Base-by-base conservation (phyloP, 257 asterid genomes). In the Scutellaria barbata region DNA sequence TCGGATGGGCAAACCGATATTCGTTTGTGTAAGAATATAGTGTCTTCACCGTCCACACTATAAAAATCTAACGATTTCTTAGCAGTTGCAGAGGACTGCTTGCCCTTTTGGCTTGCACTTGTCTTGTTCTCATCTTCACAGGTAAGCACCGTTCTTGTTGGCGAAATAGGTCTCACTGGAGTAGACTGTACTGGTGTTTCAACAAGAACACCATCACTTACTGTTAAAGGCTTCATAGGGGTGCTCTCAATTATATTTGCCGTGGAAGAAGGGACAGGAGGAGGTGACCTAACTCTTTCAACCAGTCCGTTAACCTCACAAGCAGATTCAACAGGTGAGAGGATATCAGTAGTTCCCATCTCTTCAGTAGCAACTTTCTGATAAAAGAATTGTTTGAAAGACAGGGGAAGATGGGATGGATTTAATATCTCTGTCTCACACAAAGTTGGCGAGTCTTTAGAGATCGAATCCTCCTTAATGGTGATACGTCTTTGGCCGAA, bases 141-240 rank as follows among this genome's bases (percentile, higher is more conserved):
- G 10, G 88, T 85, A 45, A 86, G 86, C 40, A 70, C 74, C 13
- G 88, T 80, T 59, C 77, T 63, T 55, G 51, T 81, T 33, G 84
- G 85, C 0, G 78, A 77, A 79, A 79, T 75, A 14, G 85, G 69
- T 68, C 96, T 90, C 83, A 77, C 75, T 16, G 98, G 97, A 43
- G 97, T 87, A 54, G 81, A 74, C 40, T 79, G 90, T 45, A 76
- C 81, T 74, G 98, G 97, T 59, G 97, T 93, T 68, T 76, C 95
- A 60, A 90, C 84, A 58, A 63, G 43, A 61, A 85, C 41, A 59
- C 72, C 55, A 65, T 55, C 79, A 69, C 50, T 65, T 68, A 70
- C 84, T 22, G 76, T 61, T 14, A 52, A 60, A 76, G 80, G 80
- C 85, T 90, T 93, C 75, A 80, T 30, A 46, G 97, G 98, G 75